Evolutionary conservation across 805 yeast genomes (phyloP), one percentile per base, ranked within the genome.

Genomic region (Candida verbasci): DNA sequence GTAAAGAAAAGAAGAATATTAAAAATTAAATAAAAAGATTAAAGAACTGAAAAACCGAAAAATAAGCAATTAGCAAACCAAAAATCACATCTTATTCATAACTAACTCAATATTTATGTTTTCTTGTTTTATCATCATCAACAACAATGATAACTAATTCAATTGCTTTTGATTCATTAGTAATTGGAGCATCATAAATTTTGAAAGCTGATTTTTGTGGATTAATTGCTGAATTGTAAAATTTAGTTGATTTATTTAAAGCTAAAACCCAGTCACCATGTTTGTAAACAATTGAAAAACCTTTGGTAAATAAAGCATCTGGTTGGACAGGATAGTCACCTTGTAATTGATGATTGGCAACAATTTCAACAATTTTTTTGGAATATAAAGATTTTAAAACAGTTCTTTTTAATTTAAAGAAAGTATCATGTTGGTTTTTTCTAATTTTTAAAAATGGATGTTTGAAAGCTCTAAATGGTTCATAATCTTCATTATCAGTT

Each of bases 381-480:
- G n/a, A n/a, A 6, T 12, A 14, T 24, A 27, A 12, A 22, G 17
- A 17, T 12, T 65, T 71, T 51, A 83, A 67, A 34, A 76, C 52
- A 45, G 78, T 60, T 17, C 52, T 64, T 23, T 23, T 34, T 22
- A 34, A 29, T n/a, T 4, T 32, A 17, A 32, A 32, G 9, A 24
- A 32, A 6, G 16, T 11, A 14, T 27, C 11, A 12, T 11, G 14
- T 11, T 31, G 17, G 3, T 29, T 24, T 32, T 24, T 32, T 8
- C 17, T 12, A 18, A 32, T 32, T 9, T 24, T 32, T 16, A 20
- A 20, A 20, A 20, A 20, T 20, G 22, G 22, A 20, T 20, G 22
- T 20, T 20, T 20, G 22, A 20, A 20, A 20, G 8, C 9, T 6
- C 22, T 9, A 20, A 20, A 20, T 6, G 22, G 8, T 6, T 20